These are phyloP conservation scores for Septoria linicola DNA, from an alignment of 2,329 filamentous ascomycete genomes.

Conservation along the genomic window DNA sequence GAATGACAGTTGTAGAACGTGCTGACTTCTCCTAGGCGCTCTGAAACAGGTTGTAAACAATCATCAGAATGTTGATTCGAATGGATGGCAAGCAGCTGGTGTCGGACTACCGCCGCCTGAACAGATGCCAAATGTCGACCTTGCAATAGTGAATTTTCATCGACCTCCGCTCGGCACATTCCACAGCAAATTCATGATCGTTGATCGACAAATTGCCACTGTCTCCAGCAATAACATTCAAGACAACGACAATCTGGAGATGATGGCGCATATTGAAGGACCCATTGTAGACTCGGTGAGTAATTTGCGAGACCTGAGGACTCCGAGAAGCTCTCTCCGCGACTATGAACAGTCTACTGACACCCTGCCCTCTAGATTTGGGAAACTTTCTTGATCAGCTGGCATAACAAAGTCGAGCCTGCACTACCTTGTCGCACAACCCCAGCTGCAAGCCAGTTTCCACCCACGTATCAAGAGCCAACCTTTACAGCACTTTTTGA, in stretches of 20 bases:
- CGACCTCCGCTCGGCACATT: slow-evolving; percentile 69
- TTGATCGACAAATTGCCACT: slow-evolving; percentile 69
- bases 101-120: slow-evolving; percentile 61
- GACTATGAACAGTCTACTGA: no score
- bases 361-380: slow-evolving; percentile 55
- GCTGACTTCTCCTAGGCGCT: slow-evolving; percentile 1
- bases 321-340: no score
- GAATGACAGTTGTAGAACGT: not conserved
- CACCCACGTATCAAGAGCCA: slow-evolving; percentile 36
- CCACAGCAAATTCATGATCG: slow-evolving; percentile 74
- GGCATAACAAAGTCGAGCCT: slow-evolving; percentile 63
- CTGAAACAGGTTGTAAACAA: slow-evolving; percentile 54
- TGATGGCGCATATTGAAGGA: slow-evolving; percentile 75
- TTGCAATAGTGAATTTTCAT: slow-evolving; percentile 74
- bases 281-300: slow-evolving; percentile 65
- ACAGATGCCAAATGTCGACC: slow-evolving; percentile 69
- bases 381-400: slow-evolving; percentile 70
- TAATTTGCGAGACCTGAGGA: no score
- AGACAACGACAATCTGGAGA: slow-evolving; percentile 70
- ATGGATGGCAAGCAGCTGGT: slow-evolving; percentile 55
- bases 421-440: slow-evolving; percentile 56
- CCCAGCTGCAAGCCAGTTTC: slow-evolving; percentile 46
- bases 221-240: slow-evolving; percentile 77
- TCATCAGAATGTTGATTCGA: slow-evolving; percentile 59
- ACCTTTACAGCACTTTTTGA: slow-evolving; percentile 38